These are phyloP conservation scores for Cucumis sativus DNA, from an alignment of 306 rosid species.

Conservation along the genomic window Cucumber_9930_V3 NC_026655.2:23977001-23977500, in stretches of 20 bases:
- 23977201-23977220: background rate
- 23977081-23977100: background rate
- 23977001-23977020: constrained; percentile 72
- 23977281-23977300: background rate
- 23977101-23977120: background rate
- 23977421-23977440: background rate
- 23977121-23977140: background rate
- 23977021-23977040: background rate
- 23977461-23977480: constrained; percentile 77
- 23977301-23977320: background rate
- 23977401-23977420: background rate
- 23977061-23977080: background rate
- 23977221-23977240: background rate
- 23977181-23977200: background rate
- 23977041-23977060: background rate
- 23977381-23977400: background rate
- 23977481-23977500: constrained; percentile 78
- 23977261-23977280: background rate
- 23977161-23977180: background rate
- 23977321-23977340: background rate
- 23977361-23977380: background rate
- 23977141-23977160: background rate
- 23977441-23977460: constrained; percentile 66
- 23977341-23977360: background rate
- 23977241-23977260: background rate